A percentile compares a stretch with the other conserved stretches of the same genome.
These are phyloP conservation scores for Metschnikowia drakensbergensis DNA, from an alignment of 805 yeast genomes.

Conservation along the genomic window DNA sequence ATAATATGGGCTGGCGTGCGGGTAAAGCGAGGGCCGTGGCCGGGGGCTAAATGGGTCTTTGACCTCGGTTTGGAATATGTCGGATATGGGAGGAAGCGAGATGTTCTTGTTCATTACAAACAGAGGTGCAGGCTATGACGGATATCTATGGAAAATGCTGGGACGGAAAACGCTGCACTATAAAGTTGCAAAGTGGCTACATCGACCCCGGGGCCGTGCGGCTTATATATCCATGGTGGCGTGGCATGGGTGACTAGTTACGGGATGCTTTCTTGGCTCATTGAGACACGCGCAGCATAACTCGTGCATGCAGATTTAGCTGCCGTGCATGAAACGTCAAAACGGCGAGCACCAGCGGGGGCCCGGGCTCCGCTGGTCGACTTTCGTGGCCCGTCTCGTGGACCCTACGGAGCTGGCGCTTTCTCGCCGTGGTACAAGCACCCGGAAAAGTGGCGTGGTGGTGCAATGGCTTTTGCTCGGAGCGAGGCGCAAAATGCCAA, in stretches of 20 bases:
- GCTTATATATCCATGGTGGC: slow-evolving; percentile 1
- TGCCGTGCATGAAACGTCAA: slow-evolving; percentile 1
- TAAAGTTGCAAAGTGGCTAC: not conserved
- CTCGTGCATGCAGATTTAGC: slow-evolving; percentile 2
- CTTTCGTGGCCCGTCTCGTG: no score
- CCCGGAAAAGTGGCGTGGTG: not conserved
- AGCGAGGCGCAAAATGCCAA: slow-evolving; percentile 2
- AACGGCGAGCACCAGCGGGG: no score
- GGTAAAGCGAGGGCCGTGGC: slow-evolving; percentile 7
- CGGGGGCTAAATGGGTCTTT: slow-evolving; percentile 7
- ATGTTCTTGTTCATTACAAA: slow-evolving; percentile 21
- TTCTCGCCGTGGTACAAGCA: not conserved
- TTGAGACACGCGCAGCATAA: slow-evolving; percentile 4
- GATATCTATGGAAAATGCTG: not conserved
- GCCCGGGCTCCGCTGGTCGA: no score
- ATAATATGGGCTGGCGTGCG: slow-evolving; percentile 4
- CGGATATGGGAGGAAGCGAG: slow-evolving; percentile 42
- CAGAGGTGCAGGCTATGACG: not conserved
- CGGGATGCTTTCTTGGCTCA: slow-evolving; percentile 3
- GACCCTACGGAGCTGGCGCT: not conserved
- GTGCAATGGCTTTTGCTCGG: not conserved
- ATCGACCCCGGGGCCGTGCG: not conserved
- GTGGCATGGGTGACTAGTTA: not conserved
- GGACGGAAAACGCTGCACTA: not conserved
- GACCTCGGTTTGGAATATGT: slow-evolving; percentile 24